A percentile compares a stretch with the other conserved stretches of the same genome.
Evolutionary conservation across 768 basidiomycete genomes (phyloP).

Genomic region (Lyophyllum semitale): DNA sequence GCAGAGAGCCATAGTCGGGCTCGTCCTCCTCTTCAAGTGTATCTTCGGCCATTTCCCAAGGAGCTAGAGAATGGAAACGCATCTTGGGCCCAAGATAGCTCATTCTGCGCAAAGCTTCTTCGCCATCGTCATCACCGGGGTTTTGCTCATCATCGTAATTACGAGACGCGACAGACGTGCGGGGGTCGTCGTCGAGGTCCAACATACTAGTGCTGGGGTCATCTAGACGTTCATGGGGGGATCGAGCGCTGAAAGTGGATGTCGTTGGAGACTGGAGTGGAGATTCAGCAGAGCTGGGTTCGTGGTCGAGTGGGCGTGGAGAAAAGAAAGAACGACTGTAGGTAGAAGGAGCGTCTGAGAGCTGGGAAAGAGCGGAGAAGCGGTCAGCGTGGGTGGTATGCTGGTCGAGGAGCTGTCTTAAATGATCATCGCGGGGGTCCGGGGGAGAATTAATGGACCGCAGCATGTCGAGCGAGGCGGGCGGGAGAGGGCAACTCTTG

Average conservation of each 20-base stretch:
- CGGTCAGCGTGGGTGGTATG: constrained; percentile 54
- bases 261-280: constrained; percentile 23
- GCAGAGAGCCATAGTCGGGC: constrained; percentile 37
- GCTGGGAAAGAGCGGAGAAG: constrained; percentile 57
- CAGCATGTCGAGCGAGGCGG: constrained; percentile 35
- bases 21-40: constrained; percentile 48
- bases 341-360: constrained; percentile 68
- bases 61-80: constrained; percentile 78
- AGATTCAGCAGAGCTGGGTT: constrained; percentile 26
- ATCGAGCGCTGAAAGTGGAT: constrained; percentile 10
- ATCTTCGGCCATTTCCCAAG: constrained; percentile 73
- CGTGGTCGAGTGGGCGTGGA: constrained; percentile 41
- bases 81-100: constrained; percentile 83
- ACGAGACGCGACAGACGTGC: constrained; percentile 33
- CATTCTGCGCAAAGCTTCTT: constrained; percentile 52
- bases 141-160: constrained; percentile 33
- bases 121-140: constrained; percentile 41
- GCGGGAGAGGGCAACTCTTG: constrained; percentile 4
- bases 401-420: constrained; percentile 55
- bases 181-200: constrained; percentile 58
- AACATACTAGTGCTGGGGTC: constrained; percentile 53
- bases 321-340: constrained; percentile 66
- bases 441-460: constrained; percentile 36
- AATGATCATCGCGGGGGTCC: constrained; percentile 47
- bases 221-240: constrained; percentile 41